A percentile compares a stretch with the other conserved stretches of the same genome.
Evolutionary conservation across 306 rosid species (phyloP).

Genomic region (Alnus glutinosa): DNA sequence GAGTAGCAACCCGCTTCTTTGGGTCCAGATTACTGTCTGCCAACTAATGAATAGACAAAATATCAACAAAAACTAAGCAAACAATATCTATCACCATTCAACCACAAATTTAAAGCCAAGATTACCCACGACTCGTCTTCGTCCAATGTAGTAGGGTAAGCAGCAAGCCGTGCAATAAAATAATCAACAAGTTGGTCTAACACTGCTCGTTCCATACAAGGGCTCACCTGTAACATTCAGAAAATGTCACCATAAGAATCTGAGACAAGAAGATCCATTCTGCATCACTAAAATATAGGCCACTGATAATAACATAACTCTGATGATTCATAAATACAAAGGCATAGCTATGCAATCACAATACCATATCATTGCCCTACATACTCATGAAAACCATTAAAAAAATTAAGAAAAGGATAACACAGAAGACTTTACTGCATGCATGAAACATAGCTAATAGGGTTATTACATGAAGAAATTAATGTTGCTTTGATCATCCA

Average conservation of each 20-base stretch:
- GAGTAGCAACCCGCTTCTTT: conserved; percentile 85
- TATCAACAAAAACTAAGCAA: conserved; percentile 24
- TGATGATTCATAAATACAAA: neutral
- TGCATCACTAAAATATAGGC: neutral
- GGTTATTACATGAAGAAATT: neutral
- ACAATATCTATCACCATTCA: neutral
- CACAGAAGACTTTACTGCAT: neutral
- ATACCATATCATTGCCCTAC: neutral
- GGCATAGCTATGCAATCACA: neutral
- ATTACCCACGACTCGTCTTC: conserved; percentile 87
- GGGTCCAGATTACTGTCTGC: conserved; percentile 67
- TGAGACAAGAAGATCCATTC: conserved; percentile 25
- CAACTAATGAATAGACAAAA: conserved; percentile 52
- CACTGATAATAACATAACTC: neutral
- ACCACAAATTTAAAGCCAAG: conserved; percentile 4
- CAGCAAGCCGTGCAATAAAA: conserved; percentile 72
- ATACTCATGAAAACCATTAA: neutral
- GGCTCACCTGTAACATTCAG: conserved; percentile 63
- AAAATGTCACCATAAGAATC: conserved; percentile 5
- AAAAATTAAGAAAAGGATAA: neutral
- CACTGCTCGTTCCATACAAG: conserved; percentile 94
- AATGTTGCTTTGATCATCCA: neutral
- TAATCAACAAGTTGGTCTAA: conserved; percentile 85
- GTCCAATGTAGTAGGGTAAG: conserved; percentile 84
- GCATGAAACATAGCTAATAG: neutral